These are phyloP conservation scores for Dissoconium aciculare DNA, from an alignment of 2,329 filamentous ascomycete species.

Conservation along the genomic window DNA sequence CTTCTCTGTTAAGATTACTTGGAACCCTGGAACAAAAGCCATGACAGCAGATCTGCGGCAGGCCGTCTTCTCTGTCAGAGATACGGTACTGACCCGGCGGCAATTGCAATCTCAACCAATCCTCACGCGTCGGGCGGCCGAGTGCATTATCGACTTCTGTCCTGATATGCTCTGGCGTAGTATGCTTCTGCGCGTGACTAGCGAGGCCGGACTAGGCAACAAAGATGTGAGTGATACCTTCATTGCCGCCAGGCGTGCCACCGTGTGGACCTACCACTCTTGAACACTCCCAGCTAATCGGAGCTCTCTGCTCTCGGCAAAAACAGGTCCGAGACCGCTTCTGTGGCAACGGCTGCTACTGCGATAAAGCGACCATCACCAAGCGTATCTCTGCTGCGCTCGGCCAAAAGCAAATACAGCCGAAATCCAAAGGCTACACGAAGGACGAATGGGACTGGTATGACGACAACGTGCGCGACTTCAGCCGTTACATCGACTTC, in stretches of 20 bases:
- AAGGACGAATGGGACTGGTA: conserved; percentile 15
- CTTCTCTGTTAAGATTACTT: conserved; percentile 19
- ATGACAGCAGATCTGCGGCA: conserved; percentile 19
- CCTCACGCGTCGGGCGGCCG: conserved; percentile 19
- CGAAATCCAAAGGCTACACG: conserved; percentile 13
- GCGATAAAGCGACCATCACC: conserved; percentile 23
- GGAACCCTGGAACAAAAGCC: conserved; percentile 23
- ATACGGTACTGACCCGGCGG: conserved; percentile 21
- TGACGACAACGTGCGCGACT: conserved; percentile 16
- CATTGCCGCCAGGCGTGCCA: no score
- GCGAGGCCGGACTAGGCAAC: conserved; percentile 21
- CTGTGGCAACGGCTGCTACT: conserved; percentile 22
- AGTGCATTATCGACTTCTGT: conserved; percentile 25
- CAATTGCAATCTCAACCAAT: conserved; percentile 17
- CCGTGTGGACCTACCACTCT: no score
- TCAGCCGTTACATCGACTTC: conserved; percentile 16
- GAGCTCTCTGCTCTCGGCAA: no score
- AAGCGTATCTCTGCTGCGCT: conserved; percentile 24
- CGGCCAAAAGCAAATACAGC: conserved; percentile 20
- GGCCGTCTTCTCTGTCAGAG: conserved; percentile 19
- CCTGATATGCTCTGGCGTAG: conserved; percentile 23
- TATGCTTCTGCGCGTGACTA: conserved; percentile 21
- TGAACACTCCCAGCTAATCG: neutral
- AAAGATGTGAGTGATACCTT: conserved; percentile 12
- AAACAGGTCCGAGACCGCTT: conserved; percentile 20